Base-by-base conservation (phyloP, 1,284 basidiomycete genomes). In the Singerocomus inundabilis region DNA sequence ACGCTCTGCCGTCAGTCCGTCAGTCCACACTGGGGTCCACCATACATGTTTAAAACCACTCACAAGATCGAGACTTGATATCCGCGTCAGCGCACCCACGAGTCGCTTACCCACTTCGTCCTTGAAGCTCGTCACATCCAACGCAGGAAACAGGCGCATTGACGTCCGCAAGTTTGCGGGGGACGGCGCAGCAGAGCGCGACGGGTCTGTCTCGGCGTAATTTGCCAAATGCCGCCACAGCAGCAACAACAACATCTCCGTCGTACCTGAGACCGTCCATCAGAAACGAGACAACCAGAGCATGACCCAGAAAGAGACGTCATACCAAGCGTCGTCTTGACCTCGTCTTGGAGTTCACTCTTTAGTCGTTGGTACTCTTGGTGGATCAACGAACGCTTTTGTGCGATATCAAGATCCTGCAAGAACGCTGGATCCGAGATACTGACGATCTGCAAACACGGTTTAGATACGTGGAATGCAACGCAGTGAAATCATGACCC, bases 201-300 rank as follows among this genome's bases (percentile, higher is more conserved):
- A 59, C 49, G 67, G 66, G 40, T 64, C 71, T 48, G 63, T 73
- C 57, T 76, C 72, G 13, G 74, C 64, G 59, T 85, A 89, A 56
- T 80, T 80, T 16, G 82, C 76, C 33, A 95, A 65, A 65, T 98
- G 94, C 30, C 93, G 79, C 86, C 91, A 95, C 11, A 93, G 75
- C 25, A 97, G 74, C 6, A 97, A 76, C 7, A 97, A 73, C 7
- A 92, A 70, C 75, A 94, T 88, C 70, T 97, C 93, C 42, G 87
- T 73, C 40, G 86, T 84, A 56, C 84, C 91, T 88, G 6, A 30
- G 9, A n/a, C 28, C 29, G 4, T 16, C n/a, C 39, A 32, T 44
- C 45, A 29, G 15, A 54, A 41, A 38, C 21, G 21, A 21, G 21
- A 21, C 21, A 33, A 37, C 18, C 25, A 32, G 16, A 41, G 21